Conservation (phyloP, 345 rosid genomes). For the Salix udensis region DNA sequence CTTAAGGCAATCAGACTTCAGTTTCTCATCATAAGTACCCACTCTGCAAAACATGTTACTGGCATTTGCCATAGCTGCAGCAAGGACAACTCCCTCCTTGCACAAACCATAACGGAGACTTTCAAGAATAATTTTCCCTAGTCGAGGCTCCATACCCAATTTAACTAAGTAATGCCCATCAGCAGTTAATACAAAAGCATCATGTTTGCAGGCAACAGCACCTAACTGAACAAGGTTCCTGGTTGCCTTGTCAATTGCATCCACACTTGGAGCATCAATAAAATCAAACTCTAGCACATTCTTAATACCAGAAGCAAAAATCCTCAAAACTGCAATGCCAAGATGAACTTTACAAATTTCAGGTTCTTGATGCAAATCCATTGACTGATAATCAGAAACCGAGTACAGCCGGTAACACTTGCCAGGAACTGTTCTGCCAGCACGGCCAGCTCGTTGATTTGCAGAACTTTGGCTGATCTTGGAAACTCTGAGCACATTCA, state of each 20-base stretch:
- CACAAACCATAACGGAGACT: constrained; percentile 51
- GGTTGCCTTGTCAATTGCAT: constrained; percentile 67
- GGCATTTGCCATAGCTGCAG: constrained; percentile 84
- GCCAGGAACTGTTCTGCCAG: constrained; percentile 92
- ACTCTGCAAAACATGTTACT: constrained; percentile 88
- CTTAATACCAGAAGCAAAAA: constrained; percentile 64
- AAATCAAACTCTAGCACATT: constrained; percentile 64
- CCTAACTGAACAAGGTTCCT: constrained; percentile 76
- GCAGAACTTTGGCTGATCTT: constrained; percentile 80
- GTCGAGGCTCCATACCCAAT: constrained; percentile 87
- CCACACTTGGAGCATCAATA: constrained; percentile 73
- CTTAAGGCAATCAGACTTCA: constrained; percentile 75
- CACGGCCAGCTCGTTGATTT: constrained; percentile 91
- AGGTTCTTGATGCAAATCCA: constrained; percentile 70
- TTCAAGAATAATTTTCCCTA: constrained; percentile 70
- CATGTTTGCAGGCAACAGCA: constrained; percentile 47
- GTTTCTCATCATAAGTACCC: constrained; percentile 62
- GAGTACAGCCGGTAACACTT: constrained; percentile 78
- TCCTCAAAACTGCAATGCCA: constrained; percentile 81
- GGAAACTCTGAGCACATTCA: constrained; percentile 77
- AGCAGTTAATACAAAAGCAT: constrained; percentile 51
- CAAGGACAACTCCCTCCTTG: constrained; percentile 85
- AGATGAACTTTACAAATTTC: constrained; percentile 90
- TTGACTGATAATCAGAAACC: constrained; percentile 42
- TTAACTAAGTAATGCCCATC: constrained; percentile 65